Percentiles rank a stretch among this genome's conserved stretches.
Evolutionary conservation across 768 basidiomycete genomes (phyloP).

Genomic region (Trametes cingulata): DNA sequence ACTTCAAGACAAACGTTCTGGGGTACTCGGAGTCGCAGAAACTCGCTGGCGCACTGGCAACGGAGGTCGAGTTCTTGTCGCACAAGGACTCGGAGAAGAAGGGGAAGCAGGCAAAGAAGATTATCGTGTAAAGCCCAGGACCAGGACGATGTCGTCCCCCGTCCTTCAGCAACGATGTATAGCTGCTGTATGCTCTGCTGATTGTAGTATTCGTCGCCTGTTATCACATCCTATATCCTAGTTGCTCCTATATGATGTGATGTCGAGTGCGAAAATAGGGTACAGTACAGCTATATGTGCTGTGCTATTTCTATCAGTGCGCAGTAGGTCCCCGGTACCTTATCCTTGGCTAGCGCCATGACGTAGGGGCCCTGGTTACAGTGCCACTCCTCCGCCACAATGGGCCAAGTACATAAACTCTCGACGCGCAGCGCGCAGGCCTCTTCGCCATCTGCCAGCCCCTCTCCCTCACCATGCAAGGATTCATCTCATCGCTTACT

Average conservation of each 20-base stretch:
- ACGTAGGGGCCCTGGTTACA: slow-evolving; percentile 25
- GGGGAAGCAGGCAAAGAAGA: slow-evolving; percentile 81
- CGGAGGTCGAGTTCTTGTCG: slow-evolving; percentile 92
- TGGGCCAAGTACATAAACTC: slow-evolving; percentile 19
- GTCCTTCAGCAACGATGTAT: slow-evolving; percentile 8
- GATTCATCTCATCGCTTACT: slow-evolving; percentile 65
- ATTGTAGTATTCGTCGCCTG: slow-evolving; percentile 17
- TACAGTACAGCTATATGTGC: background rate
- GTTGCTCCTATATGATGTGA: background rate
- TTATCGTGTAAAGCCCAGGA: slow-evolving; percentile 50
- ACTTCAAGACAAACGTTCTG: slow-evolving; percentile 91
- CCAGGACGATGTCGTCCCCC: slow-evolving; percentile 17
- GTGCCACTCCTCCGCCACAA: slow-evolving; percentile 12
- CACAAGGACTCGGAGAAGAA: slow-evolving; percentile 97
- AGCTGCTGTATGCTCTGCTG: slow-evolving; percentile 24
- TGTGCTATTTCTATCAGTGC: background rate
- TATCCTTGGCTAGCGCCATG: slow-evolving; percentile 21
- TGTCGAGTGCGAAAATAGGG: too few species aligned
- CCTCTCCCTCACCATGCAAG: slow-evolving; percentile 41
- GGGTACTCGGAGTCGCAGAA: slow-evolving; percentile 76
- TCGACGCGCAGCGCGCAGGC: slow-evolving; percentile 13
- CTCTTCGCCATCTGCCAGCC: slow-evolving; percentile 19
- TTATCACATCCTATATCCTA: slow-evolving; percentile 21
- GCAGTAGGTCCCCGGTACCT: background rate
- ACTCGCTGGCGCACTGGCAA: slow-evolving; percentile 83